A percentile compares a stretch with the other conserved stretches of the same genome.
These are phyloP conservation scores for Xerocomus nothofagi DNA, from an alignment of 1,284 basidiomycete species.

Conservation along the genomic window DNA sequence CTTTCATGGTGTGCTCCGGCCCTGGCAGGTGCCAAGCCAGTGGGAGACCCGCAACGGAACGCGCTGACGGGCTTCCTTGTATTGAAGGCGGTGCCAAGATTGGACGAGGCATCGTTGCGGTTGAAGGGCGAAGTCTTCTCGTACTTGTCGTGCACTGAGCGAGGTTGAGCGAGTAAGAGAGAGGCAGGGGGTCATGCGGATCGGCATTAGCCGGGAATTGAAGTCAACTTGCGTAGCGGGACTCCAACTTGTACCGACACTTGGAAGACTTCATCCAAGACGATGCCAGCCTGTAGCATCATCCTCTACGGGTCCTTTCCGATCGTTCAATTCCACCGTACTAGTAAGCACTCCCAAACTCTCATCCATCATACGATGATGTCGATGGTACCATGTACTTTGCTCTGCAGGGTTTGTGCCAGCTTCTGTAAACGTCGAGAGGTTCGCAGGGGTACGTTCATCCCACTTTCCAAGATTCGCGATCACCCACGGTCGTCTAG, in stretches of 20 bases:
- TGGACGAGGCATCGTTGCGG: slow-evolving; percentile 52
- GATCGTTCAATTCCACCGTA: slow-evolving; percentile 41
- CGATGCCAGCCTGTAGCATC: slow-evolving; percentile 43
- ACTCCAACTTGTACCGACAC: not conserved
- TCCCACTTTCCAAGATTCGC: not conserved
- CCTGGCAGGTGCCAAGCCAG: too few species aligned
- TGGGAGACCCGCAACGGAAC: slow-evolving; percentile 87
- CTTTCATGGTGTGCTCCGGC: too few species aligned
- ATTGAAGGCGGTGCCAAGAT: slow-evolving; percentile 54
- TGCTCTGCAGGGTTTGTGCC: slow-evolving; percentile 68
- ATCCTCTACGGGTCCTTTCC: slow-evolving; percentile 39
- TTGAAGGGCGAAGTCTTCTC: slow-evolving; percentile 39
- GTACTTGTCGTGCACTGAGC: slow-evolving; percentile 21
- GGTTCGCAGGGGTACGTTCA: slow-evolving; percentile 72
- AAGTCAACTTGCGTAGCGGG: too few species aligned
- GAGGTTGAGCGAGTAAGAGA: slow-evolving; percentile 26
- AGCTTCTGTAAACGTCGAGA: slow-evolving; percentile 79
- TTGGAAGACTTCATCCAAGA: not conserved
- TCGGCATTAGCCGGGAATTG: slow-evolving; percentile 33
- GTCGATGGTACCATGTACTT: not conserved
- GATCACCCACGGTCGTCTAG: slow-evolving; percentile 39
- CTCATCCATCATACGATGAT: not conserved
- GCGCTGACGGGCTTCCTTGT: slow-evolving; percentile 82
- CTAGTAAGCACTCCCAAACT: slow-evolving; percentile 13
- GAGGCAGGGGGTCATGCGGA: slow-evolving; percentile 41